phyloP scores from a whole-genome alignment of 805 yeast genomes.

The Candida ficus region DNA sequence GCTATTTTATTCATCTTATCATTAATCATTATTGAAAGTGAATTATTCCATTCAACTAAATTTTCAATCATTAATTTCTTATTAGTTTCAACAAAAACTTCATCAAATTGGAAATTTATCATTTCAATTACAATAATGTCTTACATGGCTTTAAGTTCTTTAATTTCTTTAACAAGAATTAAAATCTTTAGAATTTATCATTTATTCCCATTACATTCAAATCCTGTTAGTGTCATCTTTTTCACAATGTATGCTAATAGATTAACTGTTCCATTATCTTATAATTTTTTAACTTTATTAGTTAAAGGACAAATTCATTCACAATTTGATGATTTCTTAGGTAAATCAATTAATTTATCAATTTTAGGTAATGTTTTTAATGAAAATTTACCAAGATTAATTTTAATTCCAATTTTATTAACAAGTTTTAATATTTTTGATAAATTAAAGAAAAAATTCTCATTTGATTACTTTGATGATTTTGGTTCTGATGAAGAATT shows the following conservation, averaged over 20 bases:
- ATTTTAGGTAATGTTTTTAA: conserved; percentile 69
- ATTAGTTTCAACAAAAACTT: conserved; percentile 29
- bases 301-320: conserved; percentile 38
- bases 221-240: conserved; percentile 69
- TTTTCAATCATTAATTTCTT: conserved; percentile 56
- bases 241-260: conserved; percentile 79
- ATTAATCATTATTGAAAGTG: conserved; percentile 61
- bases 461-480: conserved; percentile 30
- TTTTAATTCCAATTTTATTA: conserved; percentile 63
- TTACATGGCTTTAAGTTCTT: conserved; percentile 65
- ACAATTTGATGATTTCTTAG: conserved; percentile 68
- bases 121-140: conserved; percentile 40
- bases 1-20: conserved; percentile 40
- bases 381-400: conserved; percentile 69
- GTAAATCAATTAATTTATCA: conserved; percentile 68
- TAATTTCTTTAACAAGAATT: conserved; percentile 60
- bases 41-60: conserved; percentile 63
- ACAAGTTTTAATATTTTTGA: conserved; percentile 67
- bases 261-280: conserved; percentile 75
- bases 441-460: conserved; percentile 35
- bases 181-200: conserved; percentile 74
- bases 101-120: conserved; percentile 29
- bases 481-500: conserved; percentile 27
- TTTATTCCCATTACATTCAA: conserved; percentile 64
- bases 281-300: conserved; percentile 68